Evolutionary conservation across 352 stramenopile species (phyloP), one percentile per base, ranked within the genome.

Genomic region (Globisporangium megalacanthum): DNA sequence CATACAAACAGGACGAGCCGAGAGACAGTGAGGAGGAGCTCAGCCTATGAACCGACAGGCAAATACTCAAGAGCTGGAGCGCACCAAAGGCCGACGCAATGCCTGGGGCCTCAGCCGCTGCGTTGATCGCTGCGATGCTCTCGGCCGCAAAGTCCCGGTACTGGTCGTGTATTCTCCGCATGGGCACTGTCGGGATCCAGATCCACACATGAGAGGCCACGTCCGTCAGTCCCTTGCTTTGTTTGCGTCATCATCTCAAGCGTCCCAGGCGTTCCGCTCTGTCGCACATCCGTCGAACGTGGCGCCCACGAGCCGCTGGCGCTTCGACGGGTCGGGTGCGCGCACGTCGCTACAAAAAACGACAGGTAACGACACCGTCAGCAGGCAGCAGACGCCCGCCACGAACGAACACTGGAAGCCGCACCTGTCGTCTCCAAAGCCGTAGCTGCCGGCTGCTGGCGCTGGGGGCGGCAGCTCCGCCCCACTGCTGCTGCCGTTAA

Each of bases 61-160:
- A 46, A 15, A n/a, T n/a, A 29, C n/a, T n/a, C 37, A 49, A 25
- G 42, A 56, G 19, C 49, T 56, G 14, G n/a, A 20, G 47, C 46
- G 36, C 49, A 69, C 75, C 77, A 53, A 88, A 88, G 2, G 72
- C 72, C 8, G 73, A 64, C 17, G 70, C 68, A 52, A 85, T 79
- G 51, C 44, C 33, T 29, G 66, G 54, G 13, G 66, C 66, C 17
- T 66, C 59, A 17, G 39, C 60, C 2, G 60, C 64, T 2, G 70
- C 68, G 41, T 81, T 90, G 60, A 92, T 85, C 29, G 79, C 76
- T 10, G 79, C 79, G 45, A 94, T 89, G 60, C 74, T 90, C 56
- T 94, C 84, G 9, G 79, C 81, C 20, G 82, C 84, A 63, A 92
- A 94, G 55, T 94, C 80, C 17, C 80, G 84, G 53, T 88, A 79